Evolutionary conservation across 1,284 basidiomycete genomes (phyloP).

Genomic region (Tetrapyrgos nigripes): DNA sequence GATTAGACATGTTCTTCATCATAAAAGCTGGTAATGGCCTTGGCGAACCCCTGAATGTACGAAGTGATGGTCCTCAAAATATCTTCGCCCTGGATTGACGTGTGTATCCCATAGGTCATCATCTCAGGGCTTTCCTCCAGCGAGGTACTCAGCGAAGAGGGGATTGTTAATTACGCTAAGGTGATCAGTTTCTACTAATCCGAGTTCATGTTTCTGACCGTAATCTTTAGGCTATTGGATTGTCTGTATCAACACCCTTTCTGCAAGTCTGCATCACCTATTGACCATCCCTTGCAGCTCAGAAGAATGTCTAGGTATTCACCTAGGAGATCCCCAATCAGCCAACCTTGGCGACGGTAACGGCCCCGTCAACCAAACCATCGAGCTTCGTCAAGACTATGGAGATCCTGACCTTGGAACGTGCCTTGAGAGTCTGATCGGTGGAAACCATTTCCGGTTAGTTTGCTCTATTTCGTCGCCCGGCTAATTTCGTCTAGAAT

Average conservation of each 20-base stretch:
- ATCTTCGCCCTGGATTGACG: not conserved
- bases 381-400: conserved; percentile 14
- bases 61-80: not conserved
- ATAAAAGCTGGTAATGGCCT: conserved; percentile 14
- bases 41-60: conserved; percentile 15
- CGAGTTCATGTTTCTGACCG: no score
- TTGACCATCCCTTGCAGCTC: conserved; percentile 1
- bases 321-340: conserved; percentile 11
- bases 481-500: no score
- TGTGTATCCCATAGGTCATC: conserved; percentile 9
- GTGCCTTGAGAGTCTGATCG: conserved; percentile 54
- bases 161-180: conserved; percentile 14
- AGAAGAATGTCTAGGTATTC: conserved; percentile 15
- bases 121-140: conserved; percentile 14
- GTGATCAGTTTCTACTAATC: no score
- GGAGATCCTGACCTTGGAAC: conserved; percentile 39
- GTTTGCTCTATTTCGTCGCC: not conserved
- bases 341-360: conserved; percentile 16
- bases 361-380: conserved; percentile 13
- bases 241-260: conserved; percentile 4
- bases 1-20: not conserved
- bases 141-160: conserved; percentile 7
- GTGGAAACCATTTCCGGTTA: conserved; percentile 59
- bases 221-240: no score
- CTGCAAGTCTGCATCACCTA: not conserved